Evolutionary conservation across 257 asterid genomes (phyloP).

Genomic region (Solanum tacnaense): DNA sequence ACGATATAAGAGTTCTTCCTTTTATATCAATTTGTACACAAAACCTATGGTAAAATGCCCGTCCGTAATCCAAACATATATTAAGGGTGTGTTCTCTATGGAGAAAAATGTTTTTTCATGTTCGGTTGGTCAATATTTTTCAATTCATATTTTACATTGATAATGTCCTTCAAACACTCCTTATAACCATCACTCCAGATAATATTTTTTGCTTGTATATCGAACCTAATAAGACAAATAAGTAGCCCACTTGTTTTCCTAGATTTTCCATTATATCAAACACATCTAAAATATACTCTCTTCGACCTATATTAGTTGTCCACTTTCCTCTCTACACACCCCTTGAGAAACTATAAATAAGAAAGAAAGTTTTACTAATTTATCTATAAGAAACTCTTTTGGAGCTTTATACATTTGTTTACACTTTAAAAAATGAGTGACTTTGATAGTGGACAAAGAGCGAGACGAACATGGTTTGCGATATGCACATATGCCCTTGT

Average conservation of each 20-base stretch:
- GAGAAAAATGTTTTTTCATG: background rate
- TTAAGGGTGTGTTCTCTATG: background rate
- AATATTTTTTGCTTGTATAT: background rate
- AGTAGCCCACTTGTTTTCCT: background rate
- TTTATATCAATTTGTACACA: background rate
- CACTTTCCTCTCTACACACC: background rate
- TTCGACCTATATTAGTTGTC: background rate
- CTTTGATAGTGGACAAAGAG: background rate
- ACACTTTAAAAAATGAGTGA: background rate
- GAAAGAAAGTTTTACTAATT: background rate
- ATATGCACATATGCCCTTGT: background rate
- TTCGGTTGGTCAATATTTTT: background rate
- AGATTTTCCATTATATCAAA: background rate
- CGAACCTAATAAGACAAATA: rapidly evolving
- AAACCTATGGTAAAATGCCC: background rate
- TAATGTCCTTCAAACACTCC: background rate
- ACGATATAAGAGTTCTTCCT: background rate
- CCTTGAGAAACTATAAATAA: background rate
- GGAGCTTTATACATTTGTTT: background rate
- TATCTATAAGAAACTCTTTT: background rate
- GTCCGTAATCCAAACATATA: background rate
- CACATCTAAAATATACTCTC: background rate
- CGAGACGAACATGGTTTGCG: background rate
- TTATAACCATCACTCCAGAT: too few species aligned
- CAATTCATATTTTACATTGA: too few species aligned